Evolutionary conservation across 2,329 filamentous ascomycete species (phyloP).

Genomic region (Dothistroma septosporum): DNA sequence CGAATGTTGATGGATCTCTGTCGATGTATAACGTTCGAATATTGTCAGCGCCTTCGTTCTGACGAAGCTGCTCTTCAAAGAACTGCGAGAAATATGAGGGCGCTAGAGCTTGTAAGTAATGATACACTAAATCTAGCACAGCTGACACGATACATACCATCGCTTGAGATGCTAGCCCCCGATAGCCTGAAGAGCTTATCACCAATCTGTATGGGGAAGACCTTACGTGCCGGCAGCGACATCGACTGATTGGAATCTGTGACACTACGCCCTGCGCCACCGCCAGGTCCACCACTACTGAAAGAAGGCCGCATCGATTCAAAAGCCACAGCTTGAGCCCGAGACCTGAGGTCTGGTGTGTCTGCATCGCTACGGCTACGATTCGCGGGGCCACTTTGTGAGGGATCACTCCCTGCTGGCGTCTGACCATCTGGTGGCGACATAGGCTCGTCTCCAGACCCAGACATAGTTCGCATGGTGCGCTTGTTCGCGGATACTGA

Average conservation of each 20-base stretch:
- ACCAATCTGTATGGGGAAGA: conserved; percentile 68
- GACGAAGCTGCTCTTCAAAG: conserved; percentile 75
- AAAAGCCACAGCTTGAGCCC: conserved; percentile 1
- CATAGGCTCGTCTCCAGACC: conserved; percentile 14
- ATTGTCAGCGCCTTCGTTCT: conserved; percentile 54
- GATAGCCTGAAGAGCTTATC: conserved; percentile 65
- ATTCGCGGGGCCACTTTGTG: conserved; percentile 10
- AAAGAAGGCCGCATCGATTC: conserved; percentile 10
- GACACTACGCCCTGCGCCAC: conserved; percentile 12
- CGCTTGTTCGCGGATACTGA: conserved; percentile 13
- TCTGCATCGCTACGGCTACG: conserved; percentile 11
- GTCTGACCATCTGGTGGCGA: conserved; percentile 11
- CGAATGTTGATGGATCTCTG: conserved; percentile 82
- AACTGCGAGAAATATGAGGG: conserved; percentile 96
- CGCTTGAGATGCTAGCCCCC: conserved; percentile 65
- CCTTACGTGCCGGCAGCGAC: conserved; percentile 64
- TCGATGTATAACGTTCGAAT: conserved; percentile 90
- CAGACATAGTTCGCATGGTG: conserved; percentile 17
- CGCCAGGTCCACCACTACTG: conserved; percentile 3
- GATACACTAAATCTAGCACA: neutral
- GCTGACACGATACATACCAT: conserved; percentile 52
- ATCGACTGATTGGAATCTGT: conserved; percentile 21
- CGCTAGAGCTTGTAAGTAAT: conserved; percentile 59
- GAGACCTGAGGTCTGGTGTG: neutral
- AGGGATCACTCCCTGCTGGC: conserved; percentile 4